Percentiles rank a stretch among this genome's conserved stretches.
Conservation (phyloP, 1,139 yeast species). For the Wickerhamiella pararugosa region DNA sequence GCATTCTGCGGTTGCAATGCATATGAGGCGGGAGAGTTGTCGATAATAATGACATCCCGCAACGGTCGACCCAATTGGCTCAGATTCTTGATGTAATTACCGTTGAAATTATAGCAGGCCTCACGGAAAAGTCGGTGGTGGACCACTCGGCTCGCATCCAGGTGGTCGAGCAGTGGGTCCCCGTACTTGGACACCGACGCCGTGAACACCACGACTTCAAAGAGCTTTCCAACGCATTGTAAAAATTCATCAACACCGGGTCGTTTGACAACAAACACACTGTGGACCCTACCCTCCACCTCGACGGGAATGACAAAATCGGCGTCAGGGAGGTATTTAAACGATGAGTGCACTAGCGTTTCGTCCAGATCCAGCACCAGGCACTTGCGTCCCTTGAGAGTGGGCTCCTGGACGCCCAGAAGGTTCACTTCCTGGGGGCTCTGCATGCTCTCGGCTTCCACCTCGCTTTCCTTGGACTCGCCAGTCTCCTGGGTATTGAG, state of each 20-base stretch:
- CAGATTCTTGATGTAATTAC: conserved; percentile 84
- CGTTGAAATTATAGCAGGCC: conserved; percentile 65
- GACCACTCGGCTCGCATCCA: conserved; percentile 56
- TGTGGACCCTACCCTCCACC: conserved; percentile 81
- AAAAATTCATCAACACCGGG: conserved; percentile 97
- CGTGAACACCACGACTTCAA: conserved; percentile 91
- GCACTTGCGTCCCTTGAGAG: conserved; percentile 53
- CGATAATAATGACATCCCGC: conserved; percentile 72
- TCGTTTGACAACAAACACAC: conserved; percentile 88
- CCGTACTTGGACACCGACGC: conserved; percentile 94
- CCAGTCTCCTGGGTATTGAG: neutral
- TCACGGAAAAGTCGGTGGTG: conserved; percentile 92
- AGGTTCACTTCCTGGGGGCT: conserved; percentile 23
- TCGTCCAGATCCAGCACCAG: conserved; percentile 87
- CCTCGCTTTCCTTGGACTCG: neutral
- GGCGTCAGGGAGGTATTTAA: conserved; percentile 79
- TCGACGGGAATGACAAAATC: conserved; percentile 91
- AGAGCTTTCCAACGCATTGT: conserved; percentile 66
- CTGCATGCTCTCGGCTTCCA: neutral
- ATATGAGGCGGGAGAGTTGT: conserved; percentile 94
- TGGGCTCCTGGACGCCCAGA: conserved; percentile 37
- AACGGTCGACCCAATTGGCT: conserved; percentile 90
- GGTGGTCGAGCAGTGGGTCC: conserved; percentile 79
- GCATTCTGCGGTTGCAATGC: conserved; percentile 97
- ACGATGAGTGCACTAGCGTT: conserved; percentile 89